Evolutionary conservation across 2,329 filamentous ascomycete genomes (phyloP).

Genomic region (Ophiostoma perfectum): DNA sequence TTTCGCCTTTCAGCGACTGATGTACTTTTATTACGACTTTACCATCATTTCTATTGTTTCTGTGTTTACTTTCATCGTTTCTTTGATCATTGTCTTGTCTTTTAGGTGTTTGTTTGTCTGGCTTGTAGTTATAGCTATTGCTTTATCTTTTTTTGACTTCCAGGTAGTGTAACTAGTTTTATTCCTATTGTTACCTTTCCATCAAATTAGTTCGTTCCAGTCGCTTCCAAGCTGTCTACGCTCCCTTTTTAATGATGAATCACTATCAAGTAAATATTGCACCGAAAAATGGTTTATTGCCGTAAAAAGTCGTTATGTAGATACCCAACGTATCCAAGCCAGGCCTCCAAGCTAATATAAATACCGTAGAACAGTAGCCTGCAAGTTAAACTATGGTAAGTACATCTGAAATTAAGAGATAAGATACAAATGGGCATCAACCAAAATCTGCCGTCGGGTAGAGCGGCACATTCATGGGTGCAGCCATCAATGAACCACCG

Average conservation of each 20-base stretch:
- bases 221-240: too few species aligned
- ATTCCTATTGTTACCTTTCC: background rate
- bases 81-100: background rate
- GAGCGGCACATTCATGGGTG: conserved; percentile 12
- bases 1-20: conserved; percentile 13
- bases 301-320: background rate
- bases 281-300: background rate
- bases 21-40: conserved; percentile 23
- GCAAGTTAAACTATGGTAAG: too few species aligned
- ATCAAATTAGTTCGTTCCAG: too few species aligned
- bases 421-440: background rate
- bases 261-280: background rate
- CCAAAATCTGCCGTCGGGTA: conserved; percentile 17
- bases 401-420: background rate
- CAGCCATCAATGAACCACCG: background rate
- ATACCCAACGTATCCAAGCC: background rate
- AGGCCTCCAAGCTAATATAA: background rate
- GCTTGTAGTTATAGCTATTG: background rate
- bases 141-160: background rate
- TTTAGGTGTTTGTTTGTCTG: background rate
- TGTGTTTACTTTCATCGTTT: background rate
- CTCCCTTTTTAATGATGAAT: too few species aligned
- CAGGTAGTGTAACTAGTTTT: background rate
- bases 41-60: background rate
- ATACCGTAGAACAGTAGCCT: too few species aligned